phyloP scores from a whole-genome alignment of 2,329 filamentous ascomycete species.

The Orbilia ellipsospora region DNA sequence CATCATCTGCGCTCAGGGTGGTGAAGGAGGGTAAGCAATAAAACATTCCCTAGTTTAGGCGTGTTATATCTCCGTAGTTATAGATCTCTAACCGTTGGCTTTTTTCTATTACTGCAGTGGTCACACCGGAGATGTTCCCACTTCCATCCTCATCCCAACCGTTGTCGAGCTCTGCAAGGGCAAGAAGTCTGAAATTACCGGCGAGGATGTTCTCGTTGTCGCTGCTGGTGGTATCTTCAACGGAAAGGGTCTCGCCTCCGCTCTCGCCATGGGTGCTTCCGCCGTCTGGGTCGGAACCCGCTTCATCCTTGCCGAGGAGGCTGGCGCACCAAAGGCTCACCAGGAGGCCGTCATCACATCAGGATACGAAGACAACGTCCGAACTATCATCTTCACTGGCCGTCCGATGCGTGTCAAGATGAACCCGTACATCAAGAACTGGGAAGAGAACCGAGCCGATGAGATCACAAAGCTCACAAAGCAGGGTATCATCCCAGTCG shows the following conservation, averaged over 20 bases:
- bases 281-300: slow-evolving; percentile 97
- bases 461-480: slow-evolving; percentile 93
- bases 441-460: slow-evolving; percentile 87
- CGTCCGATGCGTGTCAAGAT: slow-evolving; percentile 91
- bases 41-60: neutral
- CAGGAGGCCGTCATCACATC: slow-evolving; percentile 94
- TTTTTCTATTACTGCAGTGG: slow-evolving; percentile 64
- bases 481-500: slow-evolving; percentile 92
- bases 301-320: slow-evolving; percentile 93
- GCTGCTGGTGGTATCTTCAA: slow-evolving; percentile 95
- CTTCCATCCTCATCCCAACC: slow-evolving; percentile 88
- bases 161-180: slow-evolving; percentile 84
- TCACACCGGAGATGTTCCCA: slow-evolving; percentile 94
- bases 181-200: slow-evolving; percentile 86
- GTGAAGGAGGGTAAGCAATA: slow-evolving; percentile 78
- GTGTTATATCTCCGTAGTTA: neutral
- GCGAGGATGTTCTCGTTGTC: slow-evolving; percentile 86
- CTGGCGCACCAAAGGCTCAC: slow-evolving; percentile 90
- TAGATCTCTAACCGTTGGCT: too few species aligned
- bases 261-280: slow-evolving; percentile 89
- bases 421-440: slow-evolving; percentile 93
- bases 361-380: slow-evolving; percentile 93
- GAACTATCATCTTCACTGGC: slow-evolving; percentile 98
- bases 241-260: slow-evolving; percentile 86
- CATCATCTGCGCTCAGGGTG: slow-evolving; percentile 97